Percentiles rank a stretch among this genome's conserved stretches.
Conservation (phyloP, 352 stramenopile genomes). For the Heterotrichella gracilis region DNA sequence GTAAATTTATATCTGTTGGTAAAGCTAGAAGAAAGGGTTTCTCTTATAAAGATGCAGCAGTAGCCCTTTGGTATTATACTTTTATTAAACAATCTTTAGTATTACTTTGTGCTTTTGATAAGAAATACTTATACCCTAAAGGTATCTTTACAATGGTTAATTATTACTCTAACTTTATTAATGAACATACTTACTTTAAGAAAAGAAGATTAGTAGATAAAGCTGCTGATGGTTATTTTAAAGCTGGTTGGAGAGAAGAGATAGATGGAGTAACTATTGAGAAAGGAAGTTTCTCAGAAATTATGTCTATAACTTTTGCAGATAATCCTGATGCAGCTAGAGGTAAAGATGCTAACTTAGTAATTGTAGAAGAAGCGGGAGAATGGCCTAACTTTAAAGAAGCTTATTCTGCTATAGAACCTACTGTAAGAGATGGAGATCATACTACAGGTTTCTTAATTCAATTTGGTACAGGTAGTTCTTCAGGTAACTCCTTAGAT, state of each 20-base stretch:
- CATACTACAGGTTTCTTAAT: not conserved
- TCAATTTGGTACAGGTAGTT: constrained; percentile 9
- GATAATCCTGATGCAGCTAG: constrained; percentile 5
- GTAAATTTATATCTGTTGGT: not conserved
- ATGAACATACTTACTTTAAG: constrained; percentile 5
- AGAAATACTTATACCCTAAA: not conserved
- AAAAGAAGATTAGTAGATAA: not conserved
- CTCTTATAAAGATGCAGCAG: constrained; percentile 7
- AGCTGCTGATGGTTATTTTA: not conserved
- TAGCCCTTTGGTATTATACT: not conserved
- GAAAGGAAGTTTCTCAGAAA: not conserved
- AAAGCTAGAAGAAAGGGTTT: constrained; percentile 11
- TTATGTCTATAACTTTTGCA: constrained; percentile 8
- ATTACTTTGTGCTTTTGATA: constrained; percentile 1
- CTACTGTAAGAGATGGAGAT: not conserved
- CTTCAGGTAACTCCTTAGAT: not conserved
- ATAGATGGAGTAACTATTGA: no score
- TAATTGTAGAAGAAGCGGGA: constrained; percentile 8
- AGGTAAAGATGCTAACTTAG: not conserved
- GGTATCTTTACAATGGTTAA: not conserved
- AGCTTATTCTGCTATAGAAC: not conserved
- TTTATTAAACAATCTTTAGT: not conserved
- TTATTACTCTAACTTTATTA: constrained; percentile 10
- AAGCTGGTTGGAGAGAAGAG: no score
- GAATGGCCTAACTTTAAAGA: constrained; percentile 8